Evolutionary conservation across 345 rosid genomes (phyloP), one percentile per base, ranked within the genome.

Genomic region (Ricinus communis): DNA sequence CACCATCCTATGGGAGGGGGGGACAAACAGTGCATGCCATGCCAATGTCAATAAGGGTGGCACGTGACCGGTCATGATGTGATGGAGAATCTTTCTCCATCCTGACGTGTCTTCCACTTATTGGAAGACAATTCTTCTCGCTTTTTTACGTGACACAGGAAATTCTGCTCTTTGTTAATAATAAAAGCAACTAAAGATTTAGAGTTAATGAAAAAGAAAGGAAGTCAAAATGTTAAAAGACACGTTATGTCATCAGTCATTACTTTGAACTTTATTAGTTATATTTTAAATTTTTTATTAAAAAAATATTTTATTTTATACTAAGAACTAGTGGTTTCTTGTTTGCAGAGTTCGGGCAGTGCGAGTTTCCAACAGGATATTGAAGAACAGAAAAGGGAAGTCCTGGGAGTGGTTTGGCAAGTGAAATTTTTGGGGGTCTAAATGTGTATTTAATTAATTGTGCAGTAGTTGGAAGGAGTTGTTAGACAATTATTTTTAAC

Each of bases 341-440:
- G 13, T 33, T n/a, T 66, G 80, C 80, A 77, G 80, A 61, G 43
- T 77, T 31, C 27, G 80, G 80, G 53, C 9, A 50, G 31, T 77
- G 80, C 28, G 76, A 72, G 21, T 54, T 77, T 36, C 80, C 80
- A 2, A 77, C 76, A 0, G 70, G 80, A 67, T 71, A 76, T 28
- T 76, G 72, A 76, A 65, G 62, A 16, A 14, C 47, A 8, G 9
- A 31, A 28, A 18, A 13, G 18, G 28, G 38, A n/a, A n/a, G n/a
- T n/a, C n/a, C n/a, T n/a, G n/a, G n/a, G n/a, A n/a, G n/a, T n/a
- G n/a, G n/a, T 49, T n/a, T 1, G 6, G 41, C 33, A 13, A 13
- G 12, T 31, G 5, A 15, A 19, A 5, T 55, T 69, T 55, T 40
- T 53, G 49, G 65, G 74, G 24, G 8, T 19, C 36, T 14, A 0